Evolutionary conservation across 2,329 filamentous ascomycete species (phyloP).

Genomic region (Neophaeococcomyces mojaviensis): DNA sequence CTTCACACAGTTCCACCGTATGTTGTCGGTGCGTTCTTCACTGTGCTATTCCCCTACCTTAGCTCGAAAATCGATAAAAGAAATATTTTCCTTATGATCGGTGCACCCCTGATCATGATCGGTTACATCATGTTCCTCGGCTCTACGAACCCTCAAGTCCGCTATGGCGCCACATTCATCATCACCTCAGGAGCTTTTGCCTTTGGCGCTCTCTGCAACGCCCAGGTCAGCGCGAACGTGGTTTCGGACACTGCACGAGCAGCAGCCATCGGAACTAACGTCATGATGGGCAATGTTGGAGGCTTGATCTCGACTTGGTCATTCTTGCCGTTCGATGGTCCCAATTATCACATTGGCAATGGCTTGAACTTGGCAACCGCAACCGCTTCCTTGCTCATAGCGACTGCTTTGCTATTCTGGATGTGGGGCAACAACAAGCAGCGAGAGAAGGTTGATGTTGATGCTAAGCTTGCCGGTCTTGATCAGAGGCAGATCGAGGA

Average conservation of each 20-base stretch:
- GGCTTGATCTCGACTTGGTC: conserved; percentile 60
- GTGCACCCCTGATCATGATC: conserved; percentile 53
- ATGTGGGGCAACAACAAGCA: conserved; percentile 57
- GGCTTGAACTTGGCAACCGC: conserved; percentile 60
- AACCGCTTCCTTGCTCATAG: conserved; percentile 48
- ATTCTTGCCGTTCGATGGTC: conserved; percentile 56
- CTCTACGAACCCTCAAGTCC: conserved; percentile 42
- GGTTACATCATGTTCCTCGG: conserved; percentile 67
- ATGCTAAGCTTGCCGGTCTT: conserved; percentile 49
- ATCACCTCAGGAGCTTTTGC: conserved; percentile 58
- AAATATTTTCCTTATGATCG: conserved; percentile 52
- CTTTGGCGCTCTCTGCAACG: conserved; percentile 58
- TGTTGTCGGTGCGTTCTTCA: conserved; percentile 60
- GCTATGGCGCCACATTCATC: conserved; percentile 65
- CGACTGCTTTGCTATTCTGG: conserved; percentile 48
- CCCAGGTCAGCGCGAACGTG: conserved; percentile 62
- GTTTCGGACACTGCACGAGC: conserved; percentile 63
- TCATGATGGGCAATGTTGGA: conserved; percentile 69
- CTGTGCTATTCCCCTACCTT: conserved; percentile 53
- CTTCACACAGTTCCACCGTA: conserved; percentile 66
- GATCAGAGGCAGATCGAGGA: conserved; percentile 48
- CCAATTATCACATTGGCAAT: conserved; percentile 63
- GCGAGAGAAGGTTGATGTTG: conserved; percentile 48
- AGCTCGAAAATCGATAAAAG: conserved; percentile 48
- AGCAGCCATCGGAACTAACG: conserved; percentile 57